phyloP scores from a whole-genome alignment of 2,329 filamentous ascomycete genomes.

The Pseudogymnoascus sp. region DNA sequence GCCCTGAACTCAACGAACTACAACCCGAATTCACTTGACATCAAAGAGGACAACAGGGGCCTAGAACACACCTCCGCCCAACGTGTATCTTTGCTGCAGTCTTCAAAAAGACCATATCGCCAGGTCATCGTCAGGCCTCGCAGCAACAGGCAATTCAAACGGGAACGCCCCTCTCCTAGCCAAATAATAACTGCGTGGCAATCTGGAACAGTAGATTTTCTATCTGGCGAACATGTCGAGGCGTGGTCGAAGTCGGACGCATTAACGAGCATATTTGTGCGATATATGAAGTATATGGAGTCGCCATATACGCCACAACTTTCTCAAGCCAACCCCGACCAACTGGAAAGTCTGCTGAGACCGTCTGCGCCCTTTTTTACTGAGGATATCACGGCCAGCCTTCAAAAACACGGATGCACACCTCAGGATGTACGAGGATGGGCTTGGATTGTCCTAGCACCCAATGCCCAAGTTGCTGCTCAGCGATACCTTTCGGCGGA shows the following conservation, averaged over 20 bases:
- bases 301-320: not conserved
- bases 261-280: not conserved
- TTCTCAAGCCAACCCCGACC: not conserved
- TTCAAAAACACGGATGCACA: conserved; percentile 15
- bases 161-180: not conserved
- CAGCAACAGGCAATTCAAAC: not conserved
- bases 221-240: not conserved
- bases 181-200: not conserved
- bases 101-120: not conserved
- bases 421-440: conserved; percentile 23
- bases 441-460: conserved; percentile 22
- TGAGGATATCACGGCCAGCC: not conserved
- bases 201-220: not conserved
- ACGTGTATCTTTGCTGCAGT: not conserved
- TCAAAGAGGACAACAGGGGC: not conserved
- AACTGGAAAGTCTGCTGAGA: not conserved
- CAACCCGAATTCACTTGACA: not conserved
- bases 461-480: conserved; percentile 17
- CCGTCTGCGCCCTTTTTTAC: not conserved
- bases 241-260: not conserved
- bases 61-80: not conserved
- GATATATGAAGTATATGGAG: not conserved
- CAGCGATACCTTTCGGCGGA: conserved; percentile 19
- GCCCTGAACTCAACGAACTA: not conserved
- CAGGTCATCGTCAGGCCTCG: not conserved